A percentile compares a stretch with the other conserved stretches of the same genome.
phyloP scores from a whole-genome alignment of 495 filamentous ascomycete species.

The Podospora appendiculata region DNA sequence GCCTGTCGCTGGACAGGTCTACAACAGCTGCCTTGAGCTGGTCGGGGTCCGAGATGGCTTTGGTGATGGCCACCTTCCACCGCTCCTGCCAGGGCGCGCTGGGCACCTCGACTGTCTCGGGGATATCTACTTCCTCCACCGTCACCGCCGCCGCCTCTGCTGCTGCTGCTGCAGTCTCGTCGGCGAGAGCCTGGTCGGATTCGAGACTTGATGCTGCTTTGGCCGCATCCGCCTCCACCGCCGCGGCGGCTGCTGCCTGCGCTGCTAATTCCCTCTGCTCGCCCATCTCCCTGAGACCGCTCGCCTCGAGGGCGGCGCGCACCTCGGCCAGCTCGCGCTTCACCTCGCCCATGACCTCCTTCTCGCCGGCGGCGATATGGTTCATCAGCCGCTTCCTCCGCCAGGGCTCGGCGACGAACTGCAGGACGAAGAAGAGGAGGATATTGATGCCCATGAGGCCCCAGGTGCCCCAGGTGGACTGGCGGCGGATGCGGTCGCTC shows the following conservation, averaged over 20 bases:
- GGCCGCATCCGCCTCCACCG: not conserved
- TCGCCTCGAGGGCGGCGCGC: conserved; percentile 14
- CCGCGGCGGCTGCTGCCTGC: not conserved
- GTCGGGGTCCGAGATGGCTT: conserved; percentile 33
- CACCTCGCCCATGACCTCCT: conserved; percentile 66
- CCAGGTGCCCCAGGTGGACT: conserved; percentile 97
- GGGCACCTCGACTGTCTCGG: not conserved
- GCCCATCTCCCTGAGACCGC: conserved; percentile 15
- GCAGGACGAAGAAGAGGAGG: conserved; percentile 76
- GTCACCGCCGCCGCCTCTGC: not conserved
- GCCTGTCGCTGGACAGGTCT: conserved; percentile 64
- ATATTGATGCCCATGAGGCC: conserved; percentile 96
- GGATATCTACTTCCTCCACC: not conserved
- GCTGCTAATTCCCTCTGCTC: not conserved
- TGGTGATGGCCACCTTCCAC: conserved; percentile 1
- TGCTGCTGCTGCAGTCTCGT: not conserved
- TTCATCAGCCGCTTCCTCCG: conserved; percentile 68
- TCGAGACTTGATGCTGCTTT: not conserved
- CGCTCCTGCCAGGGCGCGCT: conserved; percentile 6
- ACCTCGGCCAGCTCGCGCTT: conserved; percentile 29
- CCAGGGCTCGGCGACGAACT: conserved; percentile 95
- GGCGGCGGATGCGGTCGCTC: conserved; percentile 93
- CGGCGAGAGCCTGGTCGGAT: not conserved
- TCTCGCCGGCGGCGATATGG: conserved; percentile 59
- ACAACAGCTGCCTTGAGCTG: conserved; percentile 21